Evolutionary conservation across 2,329 filamentous ascomycete genomes (phyloP), one percentile per base, ranked within the genome.

Genomic region (Epichloe sibirici): DNA sequence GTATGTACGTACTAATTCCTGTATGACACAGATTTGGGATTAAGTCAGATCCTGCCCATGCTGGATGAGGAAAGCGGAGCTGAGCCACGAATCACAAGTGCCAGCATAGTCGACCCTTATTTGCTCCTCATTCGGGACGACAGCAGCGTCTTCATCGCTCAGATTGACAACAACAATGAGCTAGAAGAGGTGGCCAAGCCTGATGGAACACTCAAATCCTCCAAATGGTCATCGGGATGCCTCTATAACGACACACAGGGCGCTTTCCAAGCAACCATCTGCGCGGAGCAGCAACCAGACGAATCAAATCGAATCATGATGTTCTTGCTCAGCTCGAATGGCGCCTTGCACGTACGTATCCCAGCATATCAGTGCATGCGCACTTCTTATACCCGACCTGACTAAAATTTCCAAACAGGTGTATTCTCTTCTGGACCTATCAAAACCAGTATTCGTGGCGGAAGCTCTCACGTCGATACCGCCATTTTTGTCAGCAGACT

Each of bases 41-140:
- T 98, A 51, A 84, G 85, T 45, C 91, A 97, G 63, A 97, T 98
- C 51, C 78, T 96, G 48, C 89, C 90, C 1, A 89, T 97, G 78
- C 80, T 88, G 56, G 93, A 97, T 61, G 93, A 95, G 61, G 88
- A 93, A 57, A 90, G 85, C 0, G 90, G 86, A 12, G 83, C 80
- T 21, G 88, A 95, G 61, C 84, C 88, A 4, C 78, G 84, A 51
- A 85, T 93, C 43, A 72, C 90, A 45, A 86, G 82, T 61, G 86
- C 88, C 39, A 94, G 87, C 64, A 90, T 97, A 60, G 81, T 81
- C 21, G 91, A 97, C 59, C 89, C 89, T 0, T 96, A 90, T 63
- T 69, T 98, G 12, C 72, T 95, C 2, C 77, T 97, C 13, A 71
- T 95, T 21, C 79, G 89, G 53, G 89, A 95, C 57, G 90, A 98